Evolutionary conservation across 1,284 basidiomycete genomes (phyloP), one percentile per base, ranked within the genome.

Genomic region (Puccinia hordei): DNA sequence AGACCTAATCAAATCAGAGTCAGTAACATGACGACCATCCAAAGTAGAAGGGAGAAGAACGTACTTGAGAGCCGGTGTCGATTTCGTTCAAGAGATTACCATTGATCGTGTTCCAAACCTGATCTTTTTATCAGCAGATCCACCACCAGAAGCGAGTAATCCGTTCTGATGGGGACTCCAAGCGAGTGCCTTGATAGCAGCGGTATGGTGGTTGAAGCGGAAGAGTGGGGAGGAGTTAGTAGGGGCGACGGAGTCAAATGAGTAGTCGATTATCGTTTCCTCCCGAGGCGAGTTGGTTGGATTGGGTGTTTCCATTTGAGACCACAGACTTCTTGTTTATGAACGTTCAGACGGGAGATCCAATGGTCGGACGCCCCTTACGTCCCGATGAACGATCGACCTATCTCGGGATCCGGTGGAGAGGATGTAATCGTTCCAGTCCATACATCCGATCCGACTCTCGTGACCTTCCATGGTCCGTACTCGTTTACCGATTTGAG

Each of bases 201-300:
- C 96, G 2, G 92, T 93, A 85, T 99, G 97, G 82, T 98, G 93
- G 80, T 94, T 93, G 86, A 98, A 99, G 84, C 94, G 93, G 90
- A 92, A 95, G 19, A 98, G 87, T 0, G 95, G 95, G 35, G 41
- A 22, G 5, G 30, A 27, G 41, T 69, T 59, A 10, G 33, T 12
- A 1, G 38, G 38, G 35, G 44, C 66, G 22, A 41, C 41, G 4
- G 53, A 22, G 22, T 79, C 96, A 99, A 76, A 99, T 93, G 83
- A 94, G 94, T 12, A 99, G 92, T 87, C 96, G 97, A 87, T 99
- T 99, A 87, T 99, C 97, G 86, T 99, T 99, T 0, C 96, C 96
- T 0, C 96, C 97, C 82, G 92, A 95, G 3, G 96, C 96, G 1
- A 99, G 89, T 53, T 53, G 51, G 51, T 53, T 53, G 22, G 51